These are phyloP conservation scores for Chrysoporthe deuterocubensis DNA, from an alignment of 2,329 filamentous ascomycete species.

Conservation along the genomic window DNA sequence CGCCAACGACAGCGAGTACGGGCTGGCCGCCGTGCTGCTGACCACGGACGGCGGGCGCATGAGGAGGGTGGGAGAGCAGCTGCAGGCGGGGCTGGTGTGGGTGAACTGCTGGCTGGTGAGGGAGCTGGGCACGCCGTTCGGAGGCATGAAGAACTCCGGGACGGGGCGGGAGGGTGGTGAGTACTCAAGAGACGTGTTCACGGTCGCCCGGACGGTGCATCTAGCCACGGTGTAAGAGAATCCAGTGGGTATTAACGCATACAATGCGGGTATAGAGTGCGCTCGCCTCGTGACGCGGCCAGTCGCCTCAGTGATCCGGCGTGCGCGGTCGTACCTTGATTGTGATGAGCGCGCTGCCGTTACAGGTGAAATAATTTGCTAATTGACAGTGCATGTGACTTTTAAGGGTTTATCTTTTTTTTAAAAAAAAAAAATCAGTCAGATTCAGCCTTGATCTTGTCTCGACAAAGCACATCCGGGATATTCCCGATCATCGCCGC, in stretches of 20 bases:
- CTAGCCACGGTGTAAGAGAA: slow-evolving; percentile 18
- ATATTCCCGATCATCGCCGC: background rate
- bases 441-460: background rate
- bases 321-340: no score
- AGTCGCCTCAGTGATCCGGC: no score
- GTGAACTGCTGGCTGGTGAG: slow-evolving; percentile 41
- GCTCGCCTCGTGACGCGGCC: no score
- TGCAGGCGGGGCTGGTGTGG: slow-evolving; percentile 40
- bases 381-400: no score
- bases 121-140: slow-evolving; percentile 40
- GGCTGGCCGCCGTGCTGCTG: slow-evolving; percentile 37
- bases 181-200: slow-evolving; percentile 41
- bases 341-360: no score
- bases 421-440: background rate
- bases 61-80: slow-evolving; percentile 38
- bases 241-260: no score
- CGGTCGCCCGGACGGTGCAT: slow-evolving; percentile 38
- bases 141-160: slow-evolving; percentile 41
- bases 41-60: slow-evolving; percentile 38
- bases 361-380: no score
- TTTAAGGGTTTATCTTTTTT: no score
- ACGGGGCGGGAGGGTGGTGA: slow-evolving; percentile 39
- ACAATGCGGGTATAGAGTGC: no score
- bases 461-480: background rate
- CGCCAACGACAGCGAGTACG: slow-evolving; percentile 38